A percentile compares a stretch with the other conserved stretches of the same genome.
These are phyloP conservation scores for Colletotrichum agaves DNA, from an alignment of 2,329 filamentous ascomycete genomes.

Conservation along the genomic window DNA sequence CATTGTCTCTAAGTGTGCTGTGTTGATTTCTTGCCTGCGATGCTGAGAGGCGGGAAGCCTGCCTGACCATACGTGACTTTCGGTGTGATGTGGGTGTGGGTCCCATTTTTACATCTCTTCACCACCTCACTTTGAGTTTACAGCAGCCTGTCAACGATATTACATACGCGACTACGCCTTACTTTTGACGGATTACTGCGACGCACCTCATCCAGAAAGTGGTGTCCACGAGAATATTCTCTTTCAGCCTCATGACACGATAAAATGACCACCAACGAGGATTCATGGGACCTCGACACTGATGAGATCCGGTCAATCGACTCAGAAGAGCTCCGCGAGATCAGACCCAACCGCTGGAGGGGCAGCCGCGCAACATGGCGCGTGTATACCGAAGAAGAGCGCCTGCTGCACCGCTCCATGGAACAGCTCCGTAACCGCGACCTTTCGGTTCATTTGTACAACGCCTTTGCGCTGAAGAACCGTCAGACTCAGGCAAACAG, in stretches of 20 bases:
- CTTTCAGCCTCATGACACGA: neutral
- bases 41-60: neutral
- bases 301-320: constrained; percentile 59
- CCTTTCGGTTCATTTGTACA: constrained; percentile 81
- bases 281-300: constrained; percentile 54
- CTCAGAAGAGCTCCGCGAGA: constrained; percentile 58
- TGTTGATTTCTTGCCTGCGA: neutral
- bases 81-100: constrained; percentile 4
- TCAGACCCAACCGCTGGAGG: constrained; percentile 78
- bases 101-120: constrained; percentile 26
- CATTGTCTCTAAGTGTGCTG: no score
- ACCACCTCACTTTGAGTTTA: constrained; percentile 7
- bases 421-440: constrained; percentile 72
- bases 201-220: neutral
- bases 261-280: constrained; percentile 37
- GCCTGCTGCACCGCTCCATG: constrained; percentile 71
- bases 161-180: neutral
- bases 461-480: constrained; percentile 75
- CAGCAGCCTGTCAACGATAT: neutral
- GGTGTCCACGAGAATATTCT: no score
- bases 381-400: constrained; percentile 68
- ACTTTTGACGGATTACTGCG: no score
- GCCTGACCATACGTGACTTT: constrained; percentile 1
- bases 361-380: constrained; percentile 76
- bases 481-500: constrained; percentile 41